Base-by-base conservation (phyloP, 169 alveolate species). In the Fabrea salina region DNA sequence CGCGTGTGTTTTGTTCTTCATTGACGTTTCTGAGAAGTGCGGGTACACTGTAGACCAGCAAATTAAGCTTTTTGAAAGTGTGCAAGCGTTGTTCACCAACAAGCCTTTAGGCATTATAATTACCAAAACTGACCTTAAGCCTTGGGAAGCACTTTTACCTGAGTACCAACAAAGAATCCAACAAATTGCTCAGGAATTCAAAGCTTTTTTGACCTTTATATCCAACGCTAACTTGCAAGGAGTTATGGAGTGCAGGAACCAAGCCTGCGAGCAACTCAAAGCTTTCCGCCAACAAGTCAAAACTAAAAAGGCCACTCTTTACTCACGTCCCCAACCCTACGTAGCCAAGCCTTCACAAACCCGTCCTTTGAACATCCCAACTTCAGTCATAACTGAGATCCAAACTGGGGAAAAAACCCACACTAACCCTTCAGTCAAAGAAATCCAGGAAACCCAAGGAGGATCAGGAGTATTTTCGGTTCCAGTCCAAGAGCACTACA, bases 21-120 rank as follows among this genome's bases (percentile, higher is more conserved):
- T 97, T 16, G 99, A 98, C 85, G 95, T 97, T 53, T 95, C 98
- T 84, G 99, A 97, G 91, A 95, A 92, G 43, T 98, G 99, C 81
- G 99, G 99, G 1, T 95, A 96, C 90, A 89, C 98, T 25, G 93
- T 98, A 50, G 96, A 91, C 49, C 93, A 96, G 78, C 98, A 98
- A 85, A 88, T 97, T 11, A 75, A 92, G 13, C 91, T 98, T 30
- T 98, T 97, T 91, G 94, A 96, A 66, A 94, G 97, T 33, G 92
- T 98, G 53, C 95, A 93, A 82, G 97, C 99, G 5, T 91, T 98
- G 47, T 98, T 98, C 90, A 90, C 93, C 78, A 89, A 96, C 75
- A 97, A 98, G 84, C 99, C 99, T 7, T 88, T 97, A 35, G 95
- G 97, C 51, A 92, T 98, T 19, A 98, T 97, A 33, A 87, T 97